Evolutionary conservation across 2,329 filamentous ascomycete species (phyloP), one percentile per base, ranked within the genome.

Genomic region (Magnaporthales sp.): DNA sequence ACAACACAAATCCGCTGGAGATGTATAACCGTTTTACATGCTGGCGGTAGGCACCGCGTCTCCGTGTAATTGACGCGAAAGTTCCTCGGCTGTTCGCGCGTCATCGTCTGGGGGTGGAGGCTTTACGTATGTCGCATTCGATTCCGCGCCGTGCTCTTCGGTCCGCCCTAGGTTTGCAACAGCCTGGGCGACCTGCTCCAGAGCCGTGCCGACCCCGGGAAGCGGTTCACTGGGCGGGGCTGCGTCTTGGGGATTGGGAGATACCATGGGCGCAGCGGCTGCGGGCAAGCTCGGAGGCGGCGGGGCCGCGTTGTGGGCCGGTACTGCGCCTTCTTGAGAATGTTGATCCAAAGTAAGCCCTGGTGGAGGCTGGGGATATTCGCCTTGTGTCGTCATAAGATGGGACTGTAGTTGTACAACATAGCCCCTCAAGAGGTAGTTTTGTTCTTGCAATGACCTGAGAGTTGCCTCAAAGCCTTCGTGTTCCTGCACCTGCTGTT

Each of bases 361-460:
- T 1, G 90, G 83, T 0, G 94, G 94, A 10, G 93, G 89, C 68
- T 90, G 91, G 0, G 95, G 95, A 66, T 91, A 89, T 71, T 97
- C 93, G 74, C 91, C 90, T 72, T 92, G 89, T 2, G 88, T 85
- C 71, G 97, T 93, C 68, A 97, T 83, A 46, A 98, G 84, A 56
- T 92, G 89, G 5, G 91, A 90, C 77, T 99, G 95, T 19, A 99
- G 84, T 72, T 90, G 91, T 74, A 97, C 90, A 71, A 97, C 90
- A 79, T 98, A 98, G 76, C 97, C 93, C 71, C 93, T 89, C 58
- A 99, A 82, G 69, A 91, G 88, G 75, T 93, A 95, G 78, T 97
- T 97, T 77, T 99, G 94, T 30, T 86, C 83, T 75, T 97, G 92
- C 29, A 96, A 80, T n/a, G 84, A 80, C 77, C 96, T 95, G 78